Conservation (phyloP, 177 flowering plant genomes). For the Vitis hybrid region DNA sequence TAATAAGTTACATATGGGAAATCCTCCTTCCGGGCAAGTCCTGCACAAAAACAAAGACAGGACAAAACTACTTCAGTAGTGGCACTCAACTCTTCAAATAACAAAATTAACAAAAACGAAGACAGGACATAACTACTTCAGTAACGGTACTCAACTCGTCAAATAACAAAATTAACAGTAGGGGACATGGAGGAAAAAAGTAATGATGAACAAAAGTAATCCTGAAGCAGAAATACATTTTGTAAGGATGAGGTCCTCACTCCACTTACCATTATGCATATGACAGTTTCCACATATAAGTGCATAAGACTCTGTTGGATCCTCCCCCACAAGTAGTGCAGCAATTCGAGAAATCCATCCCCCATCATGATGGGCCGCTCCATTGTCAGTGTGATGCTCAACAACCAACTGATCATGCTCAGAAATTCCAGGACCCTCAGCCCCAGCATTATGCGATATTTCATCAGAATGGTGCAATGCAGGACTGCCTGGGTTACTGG, state of each 20-base stretch:
- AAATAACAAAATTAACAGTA: too few species aligned
- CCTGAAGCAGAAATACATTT: too few species aligned
- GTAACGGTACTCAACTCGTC: too few species aligned
- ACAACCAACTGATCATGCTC: slow-evolving; percentile 47
- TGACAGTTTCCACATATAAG: slow-evolving; percentile 96
- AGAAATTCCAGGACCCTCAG: slow-evolving; percentile 24
- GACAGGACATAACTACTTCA: too few species aligned
- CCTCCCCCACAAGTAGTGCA: slow-evolving; percentile 96
- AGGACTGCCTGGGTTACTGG: slow-evolving; percentile 47
- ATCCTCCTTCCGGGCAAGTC: slow-evolving; percentile 90
- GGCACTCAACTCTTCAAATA: too few species aligned
- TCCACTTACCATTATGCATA: slow-evolving; percentile 90
- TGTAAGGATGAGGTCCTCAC: background rate
- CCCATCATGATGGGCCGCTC: slow-evolving; percentile 43
- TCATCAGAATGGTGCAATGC: slow-evolving; percentile 31
- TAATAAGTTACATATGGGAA: slow-evolving; percentile 78
- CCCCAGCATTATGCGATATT: slow-evolving; percentile 28
- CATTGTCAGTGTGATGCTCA: slow-evolving; percentile 53
- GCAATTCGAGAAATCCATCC: slow-evolving; percentile 94
- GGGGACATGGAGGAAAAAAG: background rate
- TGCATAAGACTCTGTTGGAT: slow-evolving; percentile 91
- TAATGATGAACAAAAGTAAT: too few species aligned
- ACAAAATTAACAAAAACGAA: too few species aligned
- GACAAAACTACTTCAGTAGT: background rate
- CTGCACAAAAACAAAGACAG: slow-evolving; percentile 37